A percentile compares a stretch with the other conserved stretches of the same genome.
Evolutionary conservation across 139 green algal species (phyloP).

Genomic region (Micractinium sp.): DNA sequence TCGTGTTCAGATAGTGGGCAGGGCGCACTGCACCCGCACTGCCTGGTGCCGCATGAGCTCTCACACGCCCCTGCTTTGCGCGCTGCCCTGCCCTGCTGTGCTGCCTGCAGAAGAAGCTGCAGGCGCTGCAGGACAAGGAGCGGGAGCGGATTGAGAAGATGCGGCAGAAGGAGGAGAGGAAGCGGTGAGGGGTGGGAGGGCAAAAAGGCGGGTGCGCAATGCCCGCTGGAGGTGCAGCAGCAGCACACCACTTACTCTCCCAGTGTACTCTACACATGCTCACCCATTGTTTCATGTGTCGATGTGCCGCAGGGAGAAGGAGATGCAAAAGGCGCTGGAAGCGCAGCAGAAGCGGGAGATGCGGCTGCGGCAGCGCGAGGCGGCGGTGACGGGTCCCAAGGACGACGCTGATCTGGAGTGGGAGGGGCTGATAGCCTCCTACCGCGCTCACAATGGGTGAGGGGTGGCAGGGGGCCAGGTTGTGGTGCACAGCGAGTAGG

Average conservation of each 20-base stretch:
- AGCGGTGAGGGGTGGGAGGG: constrained; percentile 17
- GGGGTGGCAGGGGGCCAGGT: background rate
- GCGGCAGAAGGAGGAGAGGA: constrained; percentile 39
- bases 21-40: constrained; percentile 14
- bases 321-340: constrained; percentile 64
- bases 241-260: too few species aligned
- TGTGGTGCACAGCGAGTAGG: background rate
- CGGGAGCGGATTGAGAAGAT: constrained; percentile 43
- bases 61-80: background rate
- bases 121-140: constrained; percentile 46
- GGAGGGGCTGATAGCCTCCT: constrained; percentile 60
- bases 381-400: constrained; percentile 44
- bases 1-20: too few species aligned
- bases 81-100: background rate
- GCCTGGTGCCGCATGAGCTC: background rate
- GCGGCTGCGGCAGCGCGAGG: constrained; percentile 44
- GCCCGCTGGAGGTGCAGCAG: too few species aligned
- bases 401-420: constrained; percentile 87
- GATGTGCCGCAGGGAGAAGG: constrained; percentile 72
- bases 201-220: too few species aligned
- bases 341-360: constrained; percentile 60
- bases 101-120: constrained; percentile 43
- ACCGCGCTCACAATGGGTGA: constrained; percentile 36
- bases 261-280: too few species aligned
- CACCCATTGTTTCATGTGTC: too few species aligned